A percentile compares a stretch with the other conserved stretches of the same genome.
These are phyloP conservation scores for Geotrichum fermentans DNA, from an alignment of 1,139 yeast genomes.

Conservation along the genomic window DNA sequence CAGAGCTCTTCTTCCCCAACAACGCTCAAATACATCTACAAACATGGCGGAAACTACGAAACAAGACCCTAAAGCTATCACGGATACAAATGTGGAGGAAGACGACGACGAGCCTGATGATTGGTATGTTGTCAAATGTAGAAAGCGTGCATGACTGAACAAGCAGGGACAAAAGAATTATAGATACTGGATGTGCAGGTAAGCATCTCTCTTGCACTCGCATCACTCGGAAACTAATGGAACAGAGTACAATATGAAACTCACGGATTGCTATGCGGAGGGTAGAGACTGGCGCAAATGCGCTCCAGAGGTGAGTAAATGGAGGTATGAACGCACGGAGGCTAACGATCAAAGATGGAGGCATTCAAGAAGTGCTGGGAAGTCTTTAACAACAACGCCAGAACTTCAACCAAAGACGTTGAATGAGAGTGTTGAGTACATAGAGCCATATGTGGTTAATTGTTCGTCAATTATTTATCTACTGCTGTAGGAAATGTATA, in stretches of 20 bases:
- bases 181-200: constrained; percentile 63
- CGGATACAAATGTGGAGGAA: neutral
- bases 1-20: too few relatives aligned
- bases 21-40: too few relatives aligned
- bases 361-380: constrained; percentile 69
- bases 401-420: constrained; percentile 34
- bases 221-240: neutral
- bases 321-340: neutral
- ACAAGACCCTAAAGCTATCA: neutral
- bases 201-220: too few relatives aligned
- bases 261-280: constrained; percentile 69
- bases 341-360: constrained; percentile 42
- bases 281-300: constrained; percentile 73
- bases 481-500: constrained; percentile 1
- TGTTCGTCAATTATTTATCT: too few relatives aligned
- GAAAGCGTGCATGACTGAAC: constrained; percentile 2
- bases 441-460: too few relatives aligned
- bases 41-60: neutral
- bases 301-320: constrained; percentile 43
- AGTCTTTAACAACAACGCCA: constrained; percentile 49
- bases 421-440: neutral
- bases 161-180: constrained; percentile 61
- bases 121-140: too few relatives aligned
- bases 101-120: constrained; percentile 60
- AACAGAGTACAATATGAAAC: constrained; percentile 51